phyloP scores from a whole-genome alignment of 495 filamentous ascomycete genomes.

The Daldinia bambusicola region DNA sequence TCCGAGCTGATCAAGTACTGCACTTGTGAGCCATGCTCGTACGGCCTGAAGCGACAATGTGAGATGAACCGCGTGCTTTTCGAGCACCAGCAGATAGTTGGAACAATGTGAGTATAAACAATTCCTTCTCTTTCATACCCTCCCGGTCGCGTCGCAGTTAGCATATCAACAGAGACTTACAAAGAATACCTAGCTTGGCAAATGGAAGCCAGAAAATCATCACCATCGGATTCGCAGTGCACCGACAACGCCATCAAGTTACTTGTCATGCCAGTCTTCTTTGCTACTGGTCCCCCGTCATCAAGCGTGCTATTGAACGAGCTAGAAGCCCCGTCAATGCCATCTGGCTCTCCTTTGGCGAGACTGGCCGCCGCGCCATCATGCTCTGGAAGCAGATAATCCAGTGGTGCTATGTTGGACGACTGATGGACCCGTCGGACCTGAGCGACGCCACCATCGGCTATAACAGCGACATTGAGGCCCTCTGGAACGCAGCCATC shows the following conservation, averaged over 20 bases:
- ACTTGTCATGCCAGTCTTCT: slow-evolving; percentile 10
- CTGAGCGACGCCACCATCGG: background rate
- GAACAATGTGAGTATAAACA: slow-evolving; percentile 7
- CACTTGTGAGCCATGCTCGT: slow-evolving; percentile 8
- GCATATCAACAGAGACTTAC: slow-evolving; percentile 3
- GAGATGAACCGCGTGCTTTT: background rate
- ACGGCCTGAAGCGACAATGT: slow-evolving; percentile 5
- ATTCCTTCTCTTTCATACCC: too few species aligned
- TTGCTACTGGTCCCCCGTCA: slow-evolving; percentile 20
- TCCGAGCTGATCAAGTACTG: slow-evolving; percentile 1
- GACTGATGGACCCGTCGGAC: background rate
- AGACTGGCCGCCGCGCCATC: background rate
- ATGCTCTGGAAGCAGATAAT: slow-evolving; percentile 15
- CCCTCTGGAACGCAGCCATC: slow-evolving; percentile 5
- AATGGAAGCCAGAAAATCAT: background rate
- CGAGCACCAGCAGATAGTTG: slow-evolving; percentile 9
- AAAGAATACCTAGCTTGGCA: slow-evolving; percentile 9
- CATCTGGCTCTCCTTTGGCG: slow-evolving; percentile 8
- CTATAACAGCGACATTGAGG: background rate
- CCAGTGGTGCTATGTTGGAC: slow-evolving; percentile 23
- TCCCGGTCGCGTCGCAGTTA: background rate
- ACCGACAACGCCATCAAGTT: background rate
- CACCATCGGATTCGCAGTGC: background rate
- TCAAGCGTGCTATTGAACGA: background rate
- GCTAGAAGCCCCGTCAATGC: background rate